Evolutionary conservation across 73 alveolate genomes (phyloP).

Genomic region (Tetrahymena thermophila): DNA sequence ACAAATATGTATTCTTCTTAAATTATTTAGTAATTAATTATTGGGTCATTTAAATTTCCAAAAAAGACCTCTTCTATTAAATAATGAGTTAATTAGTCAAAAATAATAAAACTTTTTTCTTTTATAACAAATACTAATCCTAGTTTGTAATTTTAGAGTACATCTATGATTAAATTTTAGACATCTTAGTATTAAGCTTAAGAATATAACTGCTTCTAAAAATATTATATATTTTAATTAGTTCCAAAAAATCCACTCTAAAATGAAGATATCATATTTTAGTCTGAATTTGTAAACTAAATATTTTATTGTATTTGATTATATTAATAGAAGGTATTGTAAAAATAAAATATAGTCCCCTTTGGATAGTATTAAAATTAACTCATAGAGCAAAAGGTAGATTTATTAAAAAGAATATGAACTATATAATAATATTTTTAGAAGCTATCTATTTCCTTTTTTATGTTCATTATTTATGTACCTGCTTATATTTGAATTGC

Average conservation of each 20-base stretch:
- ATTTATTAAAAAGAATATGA: background rate
- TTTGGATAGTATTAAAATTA: background rate
- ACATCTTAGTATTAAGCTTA: background rate
- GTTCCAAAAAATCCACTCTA: background rate
- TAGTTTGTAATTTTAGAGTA: no score
- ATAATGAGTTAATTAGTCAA: no score
- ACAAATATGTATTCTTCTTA: background rate
- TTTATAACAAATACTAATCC: no score
- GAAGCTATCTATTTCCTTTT: background rate
- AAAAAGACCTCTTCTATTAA: background rate
- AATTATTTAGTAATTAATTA: no score
- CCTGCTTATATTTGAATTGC: background rate
- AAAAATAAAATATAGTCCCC: background rate
- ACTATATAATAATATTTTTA: no score
- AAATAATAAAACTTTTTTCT: background rate
- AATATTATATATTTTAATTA: no score
- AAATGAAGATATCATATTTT: background rate
- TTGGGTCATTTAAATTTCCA: background rate
- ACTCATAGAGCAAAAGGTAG: background rate
- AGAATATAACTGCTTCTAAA: background rate
- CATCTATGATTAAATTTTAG: background rate
- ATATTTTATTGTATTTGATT: no score
- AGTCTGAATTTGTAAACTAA: no score
- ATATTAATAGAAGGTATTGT: background rate
- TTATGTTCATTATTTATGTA: no score